phyloP scores from a whole-genome alignment of 2,329 filamentous ascomycete genomes.

The Ophiognomonia clavigignenti-juglandacearum region DNA sequence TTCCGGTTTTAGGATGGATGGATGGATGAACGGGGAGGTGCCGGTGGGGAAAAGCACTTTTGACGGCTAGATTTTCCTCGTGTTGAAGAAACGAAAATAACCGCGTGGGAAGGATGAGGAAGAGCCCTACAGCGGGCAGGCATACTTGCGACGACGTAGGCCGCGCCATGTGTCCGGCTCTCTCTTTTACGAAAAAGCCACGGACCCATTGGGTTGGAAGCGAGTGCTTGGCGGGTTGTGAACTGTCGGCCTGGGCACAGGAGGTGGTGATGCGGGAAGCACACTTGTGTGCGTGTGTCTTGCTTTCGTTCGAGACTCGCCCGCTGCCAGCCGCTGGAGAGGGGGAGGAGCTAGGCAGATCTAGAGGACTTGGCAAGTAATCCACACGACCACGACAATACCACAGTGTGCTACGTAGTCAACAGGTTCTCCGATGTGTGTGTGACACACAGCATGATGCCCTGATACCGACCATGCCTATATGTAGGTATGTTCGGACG shows the following conservation, averaged over 20 bases:
- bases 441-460: no score
- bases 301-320: no score
- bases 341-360: slow-evolving; percentile 2
- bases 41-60: not conserved
- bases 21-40: slow-evolving; percentile 2
- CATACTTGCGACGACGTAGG: not conserved
- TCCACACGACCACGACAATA: slow-evolving; percentile 5
- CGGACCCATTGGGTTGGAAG: not conserved
- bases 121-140: no score
- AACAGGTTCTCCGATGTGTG: no score
- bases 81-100: not conserved
- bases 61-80: not conserved
- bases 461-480: no score
- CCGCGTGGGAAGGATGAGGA: not conserved
- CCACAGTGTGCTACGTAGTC: not conserved
- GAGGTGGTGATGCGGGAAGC: slow-evolving; percentile 1
- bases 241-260: not conserved
- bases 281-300: no score
- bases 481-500: no score
- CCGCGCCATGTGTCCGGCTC: slow-evolving; percentile 10
- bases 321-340: slow-evolving; percentile 6
- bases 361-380: slow-evolving; percentile 13
- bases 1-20: slow-evolving; percentile 23
- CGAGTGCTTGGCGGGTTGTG: slow-evolving; percentile 8
- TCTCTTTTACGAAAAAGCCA: not conserved